phyloP scores from a whole-genome alignment of 768 basidiomycete species.

The Paxillus involutus region DNA sequence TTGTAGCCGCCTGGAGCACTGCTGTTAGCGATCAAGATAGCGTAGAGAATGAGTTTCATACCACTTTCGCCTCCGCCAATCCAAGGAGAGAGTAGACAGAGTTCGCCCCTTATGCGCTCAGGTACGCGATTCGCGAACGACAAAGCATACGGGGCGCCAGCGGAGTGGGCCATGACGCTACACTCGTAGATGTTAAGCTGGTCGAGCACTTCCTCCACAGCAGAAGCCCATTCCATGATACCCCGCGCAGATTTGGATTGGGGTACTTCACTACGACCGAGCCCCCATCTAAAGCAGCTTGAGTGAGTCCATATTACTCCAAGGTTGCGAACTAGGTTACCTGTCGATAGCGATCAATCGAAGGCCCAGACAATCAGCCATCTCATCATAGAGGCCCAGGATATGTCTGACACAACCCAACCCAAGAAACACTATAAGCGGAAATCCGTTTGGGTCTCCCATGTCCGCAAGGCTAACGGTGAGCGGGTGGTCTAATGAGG shows the following conservation, averaged over 20 bases:
- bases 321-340: slow-evolving; percentile 36
- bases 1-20: slow-evolving; percentile 71
- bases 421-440: slow-evolving; percentile 90
- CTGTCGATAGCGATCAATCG: slow-evolving; percentile 94
- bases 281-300: slow-evolving; percentile 71
- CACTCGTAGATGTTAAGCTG: slow-evolving; percentile 73
- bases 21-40: slow-evolving; percentile 11
- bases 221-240: slow-evolving; percentile 86
- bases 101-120: slow-evolving; percentile 74
- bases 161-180: slow-evolving; percentile 93
- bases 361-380: slow-evolving; percentile 84
- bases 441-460: slow-evolving; percentile 81
- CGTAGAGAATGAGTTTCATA: slow-evolving; percentile 38
- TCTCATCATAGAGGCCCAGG: slow-evolving; percentile 94
- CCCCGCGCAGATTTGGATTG: slow-evolving; percentile 69
- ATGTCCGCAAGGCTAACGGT: slow-evolving; percentile 93
- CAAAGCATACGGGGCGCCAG: slow-evolving; percentile 92
- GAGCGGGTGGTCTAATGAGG: slow-evolving; percentile 70
- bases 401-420: slow-evolving; percentile 93
- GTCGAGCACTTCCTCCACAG: slow-evolving; percentile 90
- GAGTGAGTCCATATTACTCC: slow-evolving; percentile 12
- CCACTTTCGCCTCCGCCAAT: slow-evolving; percentile 88
- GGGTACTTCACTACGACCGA: slow-evolving; percentile 78
- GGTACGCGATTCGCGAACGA: slow-evolving; percentile 79
- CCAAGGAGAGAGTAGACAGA: slow-evolving; percentile 95